A percentile compares a stretch with the other conserved stretches of the same genome.
Evolutionary conservation across 2,329 filamentous ascomycete genomes (phyloP).

Genomic region (Fusarium sp.): DNA sequence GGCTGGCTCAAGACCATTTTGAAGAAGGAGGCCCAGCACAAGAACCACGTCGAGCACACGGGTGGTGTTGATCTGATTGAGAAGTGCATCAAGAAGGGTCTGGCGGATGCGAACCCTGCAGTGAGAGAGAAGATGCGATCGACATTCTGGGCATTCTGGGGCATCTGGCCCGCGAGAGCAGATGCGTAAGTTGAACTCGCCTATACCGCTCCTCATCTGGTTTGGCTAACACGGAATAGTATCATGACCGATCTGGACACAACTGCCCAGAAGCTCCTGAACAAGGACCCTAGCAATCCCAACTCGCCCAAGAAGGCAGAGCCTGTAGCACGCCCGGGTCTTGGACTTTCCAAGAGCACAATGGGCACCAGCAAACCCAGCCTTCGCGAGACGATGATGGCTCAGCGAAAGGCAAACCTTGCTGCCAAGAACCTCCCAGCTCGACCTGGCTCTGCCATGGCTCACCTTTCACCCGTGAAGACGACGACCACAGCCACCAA

Average conservation of each 20-base stretch:
- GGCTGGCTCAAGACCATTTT: conserved; percentile 89
- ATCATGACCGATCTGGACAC: conserved; percentile 84
- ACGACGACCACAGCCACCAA: conserved; percentile 47
- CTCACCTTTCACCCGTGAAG: conserved; percentile 67
- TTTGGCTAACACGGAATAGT: conserved; percentile 55
- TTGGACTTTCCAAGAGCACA: conserved; percentile 73
- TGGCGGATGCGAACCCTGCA: conserved; percentile 89
- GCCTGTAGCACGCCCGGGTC: conserved; percentile 63
- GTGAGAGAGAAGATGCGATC: conserved; percentile 88
- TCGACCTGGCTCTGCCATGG: conserved; percentile 74
- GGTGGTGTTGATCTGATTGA: conserved; percentile 87
- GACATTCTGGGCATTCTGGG: conserved; percentile 87
- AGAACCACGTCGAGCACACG: conserved; percentile 83
- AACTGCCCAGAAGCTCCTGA: conserved; percentile 82
- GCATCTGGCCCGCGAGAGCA: conserved; percentile 81
- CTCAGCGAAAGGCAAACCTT: conserved; percentile 76
- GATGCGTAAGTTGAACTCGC: conserved; percentile 68
- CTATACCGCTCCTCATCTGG: background rate
- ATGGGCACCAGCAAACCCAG: conserved; percentile 71
- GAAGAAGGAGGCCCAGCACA: conserved; percentile 81
- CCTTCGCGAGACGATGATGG: conserved; percentile 85
- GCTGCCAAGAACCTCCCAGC: conserved; percentile 63
- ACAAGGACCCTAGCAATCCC: conserved; percentile 87
- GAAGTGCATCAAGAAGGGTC: conserved; percentile 88
- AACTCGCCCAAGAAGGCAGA: conserved; percentile 71